Base-by-base conservation (phyloP, 345 rosid species). In the Gossypium bickii region DNA sequence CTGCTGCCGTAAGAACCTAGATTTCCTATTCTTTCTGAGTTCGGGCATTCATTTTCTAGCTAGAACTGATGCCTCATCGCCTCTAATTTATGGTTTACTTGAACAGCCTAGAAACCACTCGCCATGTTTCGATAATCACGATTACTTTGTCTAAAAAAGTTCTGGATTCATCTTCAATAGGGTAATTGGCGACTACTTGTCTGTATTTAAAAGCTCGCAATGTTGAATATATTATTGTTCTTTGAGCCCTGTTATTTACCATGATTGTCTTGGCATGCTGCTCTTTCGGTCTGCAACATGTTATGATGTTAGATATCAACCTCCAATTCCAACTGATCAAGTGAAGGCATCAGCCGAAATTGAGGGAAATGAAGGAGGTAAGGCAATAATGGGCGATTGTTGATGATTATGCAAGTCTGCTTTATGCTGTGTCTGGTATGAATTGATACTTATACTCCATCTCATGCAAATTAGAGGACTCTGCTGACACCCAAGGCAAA, bases 91-190 rank as follows among this genome's bases (percentile, higher is more conserved):
- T 58, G 51, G 15, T 41, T 67, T 80, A 27, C 74, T 72, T 51
- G 12, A 59, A 76, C 84, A 85, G 92, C 34, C 55, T 89, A 78
- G 89, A 89, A 59, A 89, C 89, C 67, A 87, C 92, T 56, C 82
- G 92, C 74, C 92, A 87, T 80, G 92, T 89, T 47, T 89, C 90
- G 0, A 84, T 85, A 85, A 82, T 87, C 45, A 84, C 83, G 0
- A 82, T 89, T 48, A 87, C 81, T 20, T 83, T 89, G 72, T 89
- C 90, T 2, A 89, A 80, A 82, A 70, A 76, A 69, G 90, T 79
- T 49, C 76, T 87, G 77, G 78, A 88, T 78, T 67, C 80, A 45
- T 81, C 87, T 44, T 78, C 90, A 22, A 64, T 80, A 65, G 92
- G 92, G 92, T 86, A 78, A 78, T 82, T 80, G 62, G 25, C 25